Evolutionary conservation across 2,329 filamentous ascomycete species (phyloP), one percentile per base, ranked within the genome.

Genomic region (Monosporascus sp.): DNA sequence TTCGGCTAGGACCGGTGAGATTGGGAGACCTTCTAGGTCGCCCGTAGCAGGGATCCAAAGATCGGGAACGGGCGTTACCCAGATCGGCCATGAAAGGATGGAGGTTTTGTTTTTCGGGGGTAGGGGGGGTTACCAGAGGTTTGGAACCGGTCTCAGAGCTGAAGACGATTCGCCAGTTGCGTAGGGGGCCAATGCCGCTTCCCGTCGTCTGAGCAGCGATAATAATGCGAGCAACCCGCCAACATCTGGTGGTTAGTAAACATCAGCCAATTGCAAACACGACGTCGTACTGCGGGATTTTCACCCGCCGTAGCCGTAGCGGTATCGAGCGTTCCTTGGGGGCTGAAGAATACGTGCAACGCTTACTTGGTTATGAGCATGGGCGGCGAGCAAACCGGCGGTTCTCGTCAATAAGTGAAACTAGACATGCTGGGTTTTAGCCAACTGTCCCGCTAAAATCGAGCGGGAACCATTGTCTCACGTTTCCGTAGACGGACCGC

Each of bases 401-500:
- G 17, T 41, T 20, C 7, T 41, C 9, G 19, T 19, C 19, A 19
- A 19, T 41, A 41, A 17, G 17, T 41, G 38, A 41, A 41, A 24
- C 22, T 4, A 24, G 19, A 19, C 19, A 2, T 20, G 31, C 31
- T 14, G 9, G 31, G 31, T 35, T 35, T 35, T 14, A 35, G 5
- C 9, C 11, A 2, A 14, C 31, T 3, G 27, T 31, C 27, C 27
- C 9, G 27, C 27, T 31, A 31, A 31, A 31, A 31, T 31, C 27
- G 27, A 31, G 11, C 27, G 3, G 27, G 27, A 31, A 11, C 55
- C 54, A 53, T 54, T 66, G 63, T 67, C 63, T 67, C 58, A 65
- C 52, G 57, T 57, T 60, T 55, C 63, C 61, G 62, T 55, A 61
- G 58, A 55, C 52, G 41, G 56, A 56, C 60, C 52, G 60, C 63